Evolutionary conservation across 2,329 filamentous ascomycete genomes (phyloP).

Genomic region (Venturia asperata): DNA sequence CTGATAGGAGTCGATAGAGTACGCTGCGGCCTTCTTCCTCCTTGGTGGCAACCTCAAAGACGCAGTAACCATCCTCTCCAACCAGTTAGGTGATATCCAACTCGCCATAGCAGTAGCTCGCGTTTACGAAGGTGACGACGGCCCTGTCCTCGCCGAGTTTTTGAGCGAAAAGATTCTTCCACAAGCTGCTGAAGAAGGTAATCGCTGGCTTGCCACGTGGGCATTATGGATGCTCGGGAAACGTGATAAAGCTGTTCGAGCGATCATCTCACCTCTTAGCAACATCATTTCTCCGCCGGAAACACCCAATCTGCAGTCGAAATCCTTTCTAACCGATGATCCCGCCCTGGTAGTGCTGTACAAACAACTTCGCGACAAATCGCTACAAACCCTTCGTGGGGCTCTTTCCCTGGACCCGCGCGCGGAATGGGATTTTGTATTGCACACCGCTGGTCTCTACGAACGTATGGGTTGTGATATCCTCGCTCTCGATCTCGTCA

Average conservation of each 20-base stretch:
- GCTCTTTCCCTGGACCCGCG: slow-evolving; percentile 71
- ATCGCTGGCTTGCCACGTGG: slow-evolving; percentile 93
- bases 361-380: slow-evolving; percentile 72
- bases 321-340: slow-evolving; percentile 81
- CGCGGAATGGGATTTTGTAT: slow-evolving; percentile 81
- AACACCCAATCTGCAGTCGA: slow-evolving; percentile 63
- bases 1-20: slow-evolving; percentile 50
- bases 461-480: slow-evolving; percentile 91
- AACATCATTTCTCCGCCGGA: slow-evolving; percentile 62
- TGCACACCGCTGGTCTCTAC: slow-evolving; percentile 78
- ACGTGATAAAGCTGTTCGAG: slow-evolving; percentile 75
- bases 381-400: slow-evolving; percentile 75
- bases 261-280: slow-evolving; percentile 73
- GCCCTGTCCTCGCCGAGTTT: slow-evolving; percentile 64
- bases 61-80: slow-evolving; percentile 77
- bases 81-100: slow-evolving; percentile 81
- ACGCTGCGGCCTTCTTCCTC: slow-evolving; percentile 92
- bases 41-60: slow-evolving; percentile 78
- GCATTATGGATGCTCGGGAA: slow-evolving; percentile 85
- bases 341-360: slow-evolving; percentile 84
- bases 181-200: slow-evolving; percentile 70
- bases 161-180: slow-evolving; percentile 74
- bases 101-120: slow-evolving; percentile 82
- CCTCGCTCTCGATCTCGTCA: slow-evolving; percentile 66
- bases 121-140: slow-evolving; percentile 80